These are phyloP conservation scores for Ambispora gerdemannii DNA, from an alignment of 192 early-diverging fungal genomes.

Conservation along the genomic window DNA sequence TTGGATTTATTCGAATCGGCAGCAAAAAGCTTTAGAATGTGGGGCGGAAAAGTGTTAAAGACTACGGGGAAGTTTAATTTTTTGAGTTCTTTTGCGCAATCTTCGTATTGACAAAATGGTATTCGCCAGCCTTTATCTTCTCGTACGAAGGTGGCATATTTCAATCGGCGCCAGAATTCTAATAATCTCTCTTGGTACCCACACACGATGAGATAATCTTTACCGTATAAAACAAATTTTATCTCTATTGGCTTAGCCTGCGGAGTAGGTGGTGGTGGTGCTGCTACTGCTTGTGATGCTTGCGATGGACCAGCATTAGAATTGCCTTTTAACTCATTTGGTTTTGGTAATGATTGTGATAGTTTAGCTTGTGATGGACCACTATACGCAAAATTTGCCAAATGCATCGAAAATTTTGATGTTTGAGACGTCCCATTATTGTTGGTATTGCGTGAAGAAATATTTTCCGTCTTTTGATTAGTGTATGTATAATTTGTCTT, in stretches of 20 bases:
- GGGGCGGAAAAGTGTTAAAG: slow-evolving; percentile 7
- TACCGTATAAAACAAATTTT: neutral
- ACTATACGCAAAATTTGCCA: neutral
- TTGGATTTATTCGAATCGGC: neutral
- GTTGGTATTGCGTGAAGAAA: too few relatives aligned
- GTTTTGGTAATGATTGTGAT: too few relatives aligned
- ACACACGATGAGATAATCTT: neutral
- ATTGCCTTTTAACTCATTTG: neutral
- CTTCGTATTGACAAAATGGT: slow-evolving; percentile 7
- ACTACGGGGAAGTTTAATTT: too few relatives aligned
- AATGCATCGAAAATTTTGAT: neutral
- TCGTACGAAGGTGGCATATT: neutral
- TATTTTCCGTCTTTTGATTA: too few relatives aligned
- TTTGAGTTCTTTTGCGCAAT: neutral
- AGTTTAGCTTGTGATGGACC: neutral
- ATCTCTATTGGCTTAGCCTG: too few relatives aligned
- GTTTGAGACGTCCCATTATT: too few relatives aligned
- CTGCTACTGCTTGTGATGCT: too few relatives aligned
- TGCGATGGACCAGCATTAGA: neutral
- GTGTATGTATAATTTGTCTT: too few relatives aligned
- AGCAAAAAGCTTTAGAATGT: slow-evolving; percentile 13
- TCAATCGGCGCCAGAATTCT: neutral
- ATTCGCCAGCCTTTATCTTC: slow-evolving; percentile 4
- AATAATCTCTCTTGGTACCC: slow-evolving; percentile 17
- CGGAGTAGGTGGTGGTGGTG: too few relatives aligned